Evolutionary conservation across 2,329 filamentous ascomycete species (phyloP).

Genomic region (Fusarium sp.): DNA sequence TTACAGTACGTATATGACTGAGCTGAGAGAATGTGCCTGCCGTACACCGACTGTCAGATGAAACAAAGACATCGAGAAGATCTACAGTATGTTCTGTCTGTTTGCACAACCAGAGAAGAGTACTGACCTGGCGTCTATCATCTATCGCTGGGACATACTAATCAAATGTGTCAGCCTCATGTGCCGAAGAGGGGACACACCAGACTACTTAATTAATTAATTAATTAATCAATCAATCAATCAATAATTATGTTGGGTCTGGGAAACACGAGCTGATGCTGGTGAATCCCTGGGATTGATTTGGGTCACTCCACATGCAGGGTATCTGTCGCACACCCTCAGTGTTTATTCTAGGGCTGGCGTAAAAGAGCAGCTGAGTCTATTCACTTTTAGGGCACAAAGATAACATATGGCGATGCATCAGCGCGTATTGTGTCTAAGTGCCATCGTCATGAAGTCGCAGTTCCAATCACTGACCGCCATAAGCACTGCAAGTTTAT

Average conservation of each 20-base stretch:
- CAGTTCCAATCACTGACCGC: constrained; percentile 10
- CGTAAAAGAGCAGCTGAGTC: constrained; percentile 6
- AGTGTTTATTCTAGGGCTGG: not conserved
- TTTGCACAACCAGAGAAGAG: not conserved
- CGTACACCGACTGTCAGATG: not conserved
- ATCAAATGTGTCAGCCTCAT: not conserved
- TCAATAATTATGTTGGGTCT: not conserved
- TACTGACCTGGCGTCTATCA: not conserved
- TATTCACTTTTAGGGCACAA: constrained; percentile 16
- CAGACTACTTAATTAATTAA: not conserved
- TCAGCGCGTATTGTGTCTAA: not conserved
- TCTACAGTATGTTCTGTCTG: not conserved
- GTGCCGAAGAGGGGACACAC: not conserved
- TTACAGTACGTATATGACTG: not conserved
- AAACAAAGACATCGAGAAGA: not conserved
- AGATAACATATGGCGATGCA: constrained; percentile 8
- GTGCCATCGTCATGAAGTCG: constrained; percentile 10
- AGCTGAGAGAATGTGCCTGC: not conserved
- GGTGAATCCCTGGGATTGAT: constrained; percentile 34
- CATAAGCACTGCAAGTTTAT: not conserved
- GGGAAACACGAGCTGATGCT: not conserved
- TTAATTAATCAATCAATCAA: not conserved
- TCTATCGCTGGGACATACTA: not conserved
- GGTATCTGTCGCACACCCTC: constrained; percentile 12
- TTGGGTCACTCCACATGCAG: constrained; percentile 25